These are phyloP conservation scores for Sodiomyces alkalinus DNA, from an alignment of 2,329 filamentous ascomycete genomes.

Conservation along the genomic window DNA sequence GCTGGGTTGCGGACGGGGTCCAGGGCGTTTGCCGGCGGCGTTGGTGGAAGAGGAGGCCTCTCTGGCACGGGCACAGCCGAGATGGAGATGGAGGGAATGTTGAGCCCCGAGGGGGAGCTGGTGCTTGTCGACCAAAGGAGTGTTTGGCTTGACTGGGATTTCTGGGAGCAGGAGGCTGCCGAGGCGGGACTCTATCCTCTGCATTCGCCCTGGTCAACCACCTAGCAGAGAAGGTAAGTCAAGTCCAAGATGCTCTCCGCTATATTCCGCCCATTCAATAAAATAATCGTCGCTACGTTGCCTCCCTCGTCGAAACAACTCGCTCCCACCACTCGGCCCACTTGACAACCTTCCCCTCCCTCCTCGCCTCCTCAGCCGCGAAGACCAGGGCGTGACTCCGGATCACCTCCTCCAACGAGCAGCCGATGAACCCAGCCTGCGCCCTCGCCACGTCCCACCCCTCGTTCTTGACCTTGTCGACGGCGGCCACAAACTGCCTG, in stretches of 20 bases:
- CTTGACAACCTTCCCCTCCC: slow-evolving; percentile 51
- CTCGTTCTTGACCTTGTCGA: slow-evolving; percentile 62
- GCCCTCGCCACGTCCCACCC: slow-evolving; percentile 52
- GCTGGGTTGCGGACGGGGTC: not conserved
- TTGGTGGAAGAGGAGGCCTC: slow-evolving; percentile 3
- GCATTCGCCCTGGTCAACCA: too few species aligned
- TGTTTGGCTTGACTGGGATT: slow-evolving; percentile 2
- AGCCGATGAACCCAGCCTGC: slow-evolving; percentile 64
- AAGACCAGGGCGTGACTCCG: slow-evolving; percentile 87
- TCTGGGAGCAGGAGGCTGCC: too few species aligned
- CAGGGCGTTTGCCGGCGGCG: not conserved
- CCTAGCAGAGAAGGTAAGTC: too few species aligned
- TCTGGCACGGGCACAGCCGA: slow-evolving; percentile 4
- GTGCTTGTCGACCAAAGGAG: slow-evolving; percentile 5
- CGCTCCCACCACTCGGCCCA: slow-evolving; percentile 63
- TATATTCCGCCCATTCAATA: not conserved
- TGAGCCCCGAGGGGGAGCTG: slow-evolving; percentile 4
- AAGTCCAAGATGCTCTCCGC: not conserved
- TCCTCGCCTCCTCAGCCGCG: slow-evolving; percentile 77
- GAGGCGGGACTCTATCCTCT: too few species aligned
- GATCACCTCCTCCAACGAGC: slow-evolving; percentile 74
- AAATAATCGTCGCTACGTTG: not conserved
- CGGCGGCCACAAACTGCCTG: slow-evolving; percentile 67
- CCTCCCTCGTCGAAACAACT: not conserved
- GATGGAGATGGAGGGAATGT: slow-evolving; percentile 5